These are phyloP conservation scores for Solanum medicagineum DNA, from an alignment of 257 asterid genomes.

Conservation along the genomic window DNA sequence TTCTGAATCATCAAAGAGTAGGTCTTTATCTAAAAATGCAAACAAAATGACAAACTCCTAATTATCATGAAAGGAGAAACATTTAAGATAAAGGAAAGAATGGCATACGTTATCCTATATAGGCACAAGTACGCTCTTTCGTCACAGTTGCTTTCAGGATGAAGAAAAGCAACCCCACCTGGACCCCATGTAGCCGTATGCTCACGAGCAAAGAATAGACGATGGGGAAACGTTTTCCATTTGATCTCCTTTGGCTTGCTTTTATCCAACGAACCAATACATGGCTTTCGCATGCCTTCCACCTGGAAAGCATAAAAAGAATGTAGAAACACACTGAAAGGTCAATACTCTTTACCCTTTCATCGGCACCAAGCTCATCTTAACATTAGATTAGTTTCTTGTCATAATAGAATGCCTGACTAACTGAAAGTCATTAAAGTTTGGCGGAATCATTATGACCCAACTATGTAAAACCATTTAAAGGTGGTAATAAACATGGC, in stretches of 20 bases:
- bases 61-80: neutral
- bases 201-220: slow-evolving; percentile 76
- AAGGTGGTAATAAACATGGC: neutral
- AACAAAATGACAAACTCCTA: neutral
- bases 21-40: neutral
- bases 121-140: slow-evolving; percentile 66
- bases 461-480: neutral
- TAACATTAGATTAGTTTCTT: neutral
- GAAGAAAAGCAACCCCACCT: slow-evolving; percentile 94
- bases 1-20: neutral
- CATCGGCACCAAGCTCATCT: neutral
- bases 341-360: neutral
- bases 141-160: slow-evolving; percentile 44
- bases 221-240: slow-evolving; percentile 75
- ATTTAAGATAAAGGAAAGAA: neutral
- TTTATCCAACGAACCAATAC: slow-evolving; percentile 70
- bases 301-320: slow-evolving; percentile 24
- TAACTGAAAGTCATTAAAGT: neutral
- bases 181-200: slow-evolving; percentile 76
- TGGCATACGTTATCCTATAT: slow-evolving; percentile 77
- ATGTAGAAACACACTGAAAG: neutral
- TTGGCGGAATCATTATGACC: neutral
- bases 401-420: neutral
- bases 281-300: slow-evolving; percentile 67
- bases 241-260: slow-evolving; percentile 46